Percentiles rank a stretch among this genome's conserved stretches.
These are phyloP conservation scores for Camillea tinctor DNA, from an alignment of 2,329 filamentous ascomycete genomes.

Conservation along the genomic window DNA sequence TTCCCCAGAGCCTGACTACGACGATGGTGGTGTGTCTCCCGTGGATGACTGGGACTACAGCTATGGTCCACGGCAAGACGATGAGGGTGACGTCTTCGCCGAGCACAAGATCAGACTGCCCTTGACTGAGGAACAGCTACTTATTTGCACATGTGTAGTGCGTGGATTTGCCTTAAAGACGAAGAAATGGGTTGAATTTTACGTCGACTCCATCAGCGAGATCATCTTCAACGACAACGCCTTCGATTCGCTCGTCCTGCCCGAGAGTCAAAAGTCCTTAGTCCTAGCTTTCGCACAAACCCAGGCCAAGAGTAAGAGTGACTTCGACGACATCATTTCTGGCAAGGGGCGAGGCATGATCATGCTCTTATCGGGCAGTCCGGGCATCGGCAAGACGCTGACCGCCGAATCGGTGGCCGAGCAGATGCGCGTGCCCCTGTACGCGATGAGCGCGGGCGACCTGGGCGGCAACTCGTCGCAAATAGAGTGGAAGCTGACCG, in stretches of 20 bases:
- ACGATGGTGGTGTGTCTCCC: neutral
- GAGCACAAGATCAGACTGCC: neutral
- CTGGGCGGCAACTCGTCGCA: constrained; percentile 28
- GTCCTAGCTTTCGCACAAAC: constrained; percentile 14
- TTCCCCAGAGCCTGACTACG: neutral
- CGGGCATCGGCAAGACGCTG: constrained; percentile 26
- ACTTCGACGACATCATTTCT: constrained; percentile 19
- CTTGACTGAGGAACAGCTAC: neutral
- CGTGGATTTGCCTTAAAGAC: neutral
- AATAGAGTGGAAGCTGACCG: constrained; percentile 22
- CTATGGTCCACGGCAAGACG: neutral
- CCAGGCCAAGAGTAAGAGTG: constrained; percentile 3
- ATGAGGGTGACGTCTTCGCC: neutral
- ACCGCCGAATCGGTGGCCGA: constrained; percentile 41
- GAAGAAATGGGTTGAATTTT: neutral
- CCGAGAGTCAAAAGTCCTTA: constrained; percentile 8
- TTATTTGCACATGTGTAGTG: neutral
- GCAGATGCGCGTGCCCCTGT: constrained; percentile 33
- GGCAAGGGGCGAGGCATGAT: constrained; percentile 22
- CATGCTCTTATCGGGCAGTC: constrained; percentile 15
- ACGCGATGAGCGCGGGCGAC: constrained; percentile 33
- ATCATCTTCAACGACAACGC: neutral
- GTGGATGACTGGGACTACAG: neutral
- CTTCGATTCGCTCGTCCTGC: constrained; percentile 5
- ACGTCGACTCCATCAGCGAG: neutral